phyloP scores from a whole-genome alignment of 768 basidiomycete genomes.

The Cytidiella melzeri region DNA sequence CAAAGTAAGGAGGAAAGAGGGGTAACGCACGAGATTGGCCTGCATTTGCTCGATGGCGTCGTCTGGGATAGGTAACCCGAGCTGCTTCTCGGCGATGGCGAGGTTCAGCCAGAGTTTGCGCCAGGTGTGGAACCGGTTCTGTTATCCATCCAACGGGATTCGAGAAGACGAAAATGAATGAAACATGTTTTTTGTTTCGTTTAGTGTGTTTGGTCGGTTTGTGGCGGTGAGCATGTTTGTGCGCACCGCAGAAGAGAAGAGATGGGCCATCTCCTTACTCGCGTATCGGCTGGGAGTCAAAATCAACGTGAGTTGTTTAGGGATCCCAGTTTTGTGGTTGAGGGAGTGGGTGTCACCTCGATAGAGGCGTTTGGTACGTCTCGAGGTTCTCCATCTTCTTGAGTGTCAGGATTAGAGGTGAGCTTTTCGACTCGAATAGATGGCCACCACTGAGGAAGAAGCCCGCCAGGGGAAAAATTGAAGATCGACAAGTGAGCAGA shows the following conservation, averaged over 20 bases:
- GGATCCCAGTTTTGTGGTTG: background rate
- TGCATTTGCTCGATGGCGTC: constrained; percentile 94
- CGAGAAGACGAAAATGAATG: no score
- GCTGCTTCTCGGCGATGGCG: constrained; percentile 92
- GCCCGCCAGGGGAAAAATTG: no score
- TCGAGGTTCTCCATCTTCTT: constrained; percentile 61
- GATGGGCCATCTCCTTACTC: constrained; percentile 95
- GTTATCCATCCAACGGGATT: background rate
- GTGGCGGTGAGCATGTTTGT: no score
- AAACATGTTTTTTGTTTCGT: no score
- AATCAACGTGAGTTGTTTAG: background rate
- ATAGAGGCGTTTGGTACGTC: constrained; percentile 76
- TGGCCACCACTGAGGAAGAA: no score
- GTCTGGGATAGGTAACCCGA: constrained; percentile 85
- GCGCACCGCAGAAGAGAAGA: constrained; percentile 90
- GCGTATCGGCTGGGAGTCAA: constrained; percentile 79
- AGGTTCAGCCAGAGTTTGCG: constrained; percentile 93
- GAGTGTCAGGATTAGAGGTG: no score
- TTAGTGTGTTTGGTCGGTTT: no score
- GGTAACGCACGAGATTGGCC: constrained; percentile 67
- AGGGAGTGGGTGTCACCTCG: constrained; percentile 44
- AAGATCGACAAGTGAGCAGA: no score
- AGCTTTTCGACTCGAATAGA: no score
- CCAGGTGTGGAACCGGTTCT: constrained; percentile 98
- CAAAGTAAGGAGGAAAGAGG: background rate